These are phyloP conservation scores for Prasinococcaceae sp. DNA, from an alignment of 139 green algal genomes.

Conservation along the genomic window DNA sequence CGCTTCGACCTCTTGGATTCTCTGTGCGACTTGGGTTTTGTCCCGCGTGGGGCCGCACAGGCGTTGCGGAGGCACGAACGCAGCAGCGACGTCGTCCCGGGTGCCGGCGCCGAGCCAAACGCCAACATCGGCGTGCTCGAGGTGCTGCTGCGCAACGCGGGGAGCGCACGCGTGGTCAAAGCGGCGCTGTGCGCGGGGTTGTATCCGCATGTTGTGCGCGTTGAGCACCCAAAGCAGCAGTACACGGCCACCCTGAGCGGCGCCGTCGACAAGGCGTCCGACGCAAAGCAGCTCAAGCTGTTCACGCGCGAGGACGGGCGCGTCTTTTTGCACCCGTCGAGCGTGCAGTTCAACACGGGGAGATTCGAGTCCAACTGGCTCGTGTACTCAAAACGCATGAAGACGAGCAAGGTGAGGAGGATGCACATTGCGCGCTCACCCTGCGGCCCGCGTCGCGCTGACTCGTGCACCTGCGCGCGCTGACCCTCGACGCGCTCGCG, in stretches of 20 bases:
- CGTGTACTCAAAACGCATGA: no score
- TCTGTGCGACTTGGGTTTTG: conserved; percentile 23
- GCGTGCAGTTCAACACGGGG: conserved; percentile 57
- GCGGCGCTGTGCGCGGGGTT: conserved; percentile 56
- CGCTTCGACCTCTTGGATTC: conserved; percentile 15
- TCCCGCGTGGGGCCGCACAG: not conserved
- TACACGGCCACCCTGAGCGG: conserved; percentile 28
- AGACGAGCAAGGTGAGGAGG: not conserved
- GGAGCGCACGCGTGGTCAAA: conserved; percentile 35
- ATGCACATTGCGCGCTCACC: not conserved
- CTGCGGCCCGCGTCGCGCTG: not conserved
- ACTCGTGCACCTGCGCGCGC: no score
- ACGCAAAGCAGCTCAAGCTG: conserved; percentile 40
- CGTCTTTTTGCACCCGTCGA: conserved; percentile 83
- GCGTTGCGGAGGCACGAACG: not conserved
- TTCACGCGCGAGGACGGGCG: conserved; percentile 53
- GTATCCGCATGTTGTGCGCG: conserved; percentile 80
- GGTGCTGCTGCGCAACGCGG: no score
- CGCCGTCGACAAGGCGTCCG: conserved; percentile 34
- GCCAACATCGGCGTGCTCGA: conserved; percentile 14
- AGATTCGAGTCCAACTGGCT: conserved; percentile 37
- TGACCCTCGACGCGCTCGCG: no score
- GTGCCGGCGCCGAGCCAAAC: not conserved
- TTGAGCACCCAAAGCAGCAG: conserved; percentile 38
- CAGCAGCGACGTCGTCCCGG: not conserved